A percentile compares a stretch with the other conserved stretches of the same genome.
Conservation (phyloP, 306 rosid genomes). For the Pachyrhizus erosus region DNA sequence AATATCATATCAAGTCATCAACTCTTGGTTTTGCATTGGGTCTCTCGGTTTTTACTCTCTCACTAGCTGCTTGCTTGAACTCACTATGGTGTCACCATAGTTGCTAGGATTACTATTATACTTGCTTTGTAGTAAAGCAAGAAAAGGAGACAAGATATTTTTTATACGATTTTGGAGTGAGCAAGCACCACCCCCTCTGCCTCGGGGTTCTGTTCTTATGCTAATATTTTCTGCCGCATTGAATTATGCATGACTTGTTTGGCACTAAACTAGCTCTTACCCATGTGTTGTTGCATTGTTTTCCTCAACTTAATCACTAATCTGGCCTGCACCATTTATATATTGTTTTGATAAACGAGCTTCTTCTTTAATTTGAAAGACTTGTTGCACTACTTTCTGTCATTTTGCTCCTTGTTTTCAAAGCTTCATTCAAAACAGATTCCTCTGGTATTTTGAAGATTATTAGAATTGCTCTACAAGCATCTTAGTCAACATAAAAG, state of each 20-base stretch:
- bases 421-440: constrained; percentile 55
- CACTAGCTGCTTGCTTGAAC: constrained; percentile 38
- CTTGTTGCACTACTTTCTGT: constrained; percentile 50
- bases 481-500: constrained; percentile 36
- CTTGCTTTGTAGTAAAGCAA: constrained; percentile 63
- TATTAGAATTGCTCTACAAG: constrained; percentile 39
- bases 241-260: constrained; percentile 50
- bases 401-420: constrained; percentile 49
- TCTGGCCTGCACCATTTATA: constrained; percentile 45
- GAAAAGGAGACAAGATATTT: constrained; percentile 49
- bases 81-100: constrained; percentile 19
- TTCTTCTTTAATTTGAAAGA: constrained; percentile 51
- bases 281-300: constrained; percentile 81
- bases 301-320: constrained; percentile 59
- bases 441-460: constrained; percentile 39
- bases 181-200: constrained; percentile 58
- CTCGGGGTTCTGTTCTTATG: constrained; percentile 71
- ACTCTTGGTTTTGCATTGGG: constrained; percentile 67
- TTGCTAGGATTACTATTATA: constrained; percentile 41
- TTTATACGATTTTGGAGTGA: constrained; percentile 34
- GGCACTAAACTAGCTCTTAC: constrained; percentile 47
- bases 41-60: constrained; percentile 33
- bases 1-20: constrained; percentile 49
- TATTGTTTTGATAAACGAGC: constrained; percentile 61
- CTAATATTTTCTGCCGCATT: constrained; percentile 41